phyloP scores from a whole-genome alignment of 176 grass and related monocot genomes.

The Zea luxurians region DNA sequence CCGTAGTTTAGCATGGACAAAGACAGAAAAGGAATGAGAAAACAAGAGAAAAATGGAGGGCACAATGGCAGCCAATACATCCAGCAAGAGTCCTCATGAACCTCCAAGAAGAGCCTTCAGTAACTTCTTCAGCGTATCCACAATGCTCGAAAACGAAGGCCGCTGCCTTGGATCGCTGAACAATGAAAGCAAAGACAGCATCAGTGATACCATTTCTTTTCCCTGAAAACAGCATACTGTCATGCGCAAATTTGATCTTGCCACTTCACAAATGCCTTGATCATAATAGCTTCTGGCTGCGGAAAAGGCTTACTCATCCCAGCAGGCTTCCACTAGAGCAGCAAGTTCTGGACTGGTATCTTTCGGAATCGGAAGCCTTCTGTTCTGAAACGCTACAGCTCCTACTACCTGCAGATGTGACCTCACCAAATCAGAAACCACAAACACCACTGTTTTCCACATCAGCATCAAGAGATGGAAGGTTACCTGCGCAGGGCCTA shows the following conservation, averaged over 20 bases:
- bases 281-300: not conserved
- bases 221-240: not conserved
- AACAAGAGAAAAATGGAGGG: not conserved
- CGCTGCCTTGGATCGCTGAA: constrained; percentile 82
- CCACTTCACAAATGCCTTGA: not conserved
- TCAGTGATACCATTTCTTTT: not conserved
- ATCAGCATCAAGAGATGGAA: not conserved
- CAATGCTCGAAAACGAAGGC: constrained; percentile 83
- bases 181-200: not conserved
- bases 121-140: constrained; percentile 75
- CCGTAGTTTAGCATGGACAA: constrained; percentile 1
- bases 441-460: not conserved
- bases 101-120: constrained; percentile 54
- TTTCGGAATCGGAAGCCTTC: constrained; percentile 71
- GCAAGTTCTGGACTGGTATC: constrained; percentile 54
- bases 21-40: not conserved
- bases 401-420: constrained; percentile 68
- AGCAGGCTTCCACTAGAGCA: constrained; percentile 85
- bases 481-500: constrained; percentile 74
- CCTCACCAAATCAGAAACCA: constrained; percentile 5
- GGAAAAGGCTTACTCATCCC: constrained; percentile 70
- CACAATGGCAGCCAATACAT: not conserved
- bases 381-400: constrained; percentile 91
- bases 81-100: constrained; percentile 36
- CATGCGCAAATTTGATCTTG: not conserved